A percentile compares a stretch with the other conserved stretches of the same genome.
Evolutionary conservation across 805 yeast species (phyloP).

Genomic region (Sugiyamaella chiloensis): DNA sequence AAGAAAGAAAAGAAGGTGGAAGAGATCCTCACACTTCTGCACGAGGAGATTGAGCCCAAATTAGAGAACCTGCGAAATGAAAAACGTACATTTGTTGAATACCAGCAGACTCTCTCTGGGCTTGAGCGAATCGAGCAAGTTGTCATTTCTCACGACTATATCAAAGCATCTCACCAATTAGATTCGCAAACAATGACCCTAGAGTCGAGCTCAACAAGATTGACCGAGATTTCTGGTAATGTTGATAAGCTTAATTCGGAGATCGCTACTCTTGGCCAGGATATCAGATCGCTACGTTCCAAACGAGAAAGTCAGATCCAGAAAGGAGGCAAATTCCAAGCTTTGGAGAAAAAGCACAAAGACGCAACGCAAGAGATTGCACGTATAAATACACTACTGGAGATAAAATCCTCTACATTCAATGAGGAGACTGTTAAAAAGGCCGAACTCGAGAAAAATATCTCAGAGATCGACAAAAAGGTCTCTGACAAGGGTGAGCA

Average conservation of each 20-base stretch:
- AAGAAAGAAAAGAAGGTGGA: constrained; percentile 83
- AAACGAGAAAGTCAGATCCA: constrained; percentile 56
- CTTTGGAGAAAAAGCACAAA: constrained; percentile 56
- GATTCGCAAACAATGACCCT: constrained; percentile 38
- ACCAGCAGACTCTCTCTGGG: constrained; percentile 78
- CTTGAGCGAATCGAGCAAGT: constrained; percentile 70
- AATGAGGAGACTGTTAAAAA: constrained; percentile 49
- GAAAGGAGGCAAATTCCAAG: constrained; percentile 58
- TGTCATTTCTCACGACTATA: constrained; percentile 74
- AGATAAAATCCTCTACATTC: constrained; percentile 54
- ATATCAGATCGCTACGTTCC: constrained; percentile 50
- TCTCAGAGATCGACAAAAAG: constrained; percentile 32
- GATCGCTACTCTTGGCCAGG: constrained; percentile 55
- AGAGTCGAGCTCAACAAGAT: constrained; percentile 19
- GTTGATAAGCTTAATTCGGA: constrained; percentile 52
- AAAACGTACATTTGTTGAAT: constrained; percentile 78
- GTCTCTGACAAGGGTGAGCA: constrained; percentile 24
- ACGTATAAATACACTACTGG: constrained; percentile 61
- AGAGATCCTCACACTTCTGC: constrained; percentile 68
- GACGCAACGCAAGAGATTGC: constrained; percentile 60
- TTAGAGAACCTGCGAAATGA: constrained; percentile 75
- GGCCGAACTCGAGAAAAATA: constrained; percentile 36
- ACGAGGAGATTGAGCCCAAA: constrained; percentile 92
- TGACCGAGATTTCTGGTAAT: constrained; percentile 42
- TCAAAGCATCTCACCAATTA: constrained; percentile 41